Conservation (phyloP, 1,139 yeast species). For the Pichia sp. region DNA sequence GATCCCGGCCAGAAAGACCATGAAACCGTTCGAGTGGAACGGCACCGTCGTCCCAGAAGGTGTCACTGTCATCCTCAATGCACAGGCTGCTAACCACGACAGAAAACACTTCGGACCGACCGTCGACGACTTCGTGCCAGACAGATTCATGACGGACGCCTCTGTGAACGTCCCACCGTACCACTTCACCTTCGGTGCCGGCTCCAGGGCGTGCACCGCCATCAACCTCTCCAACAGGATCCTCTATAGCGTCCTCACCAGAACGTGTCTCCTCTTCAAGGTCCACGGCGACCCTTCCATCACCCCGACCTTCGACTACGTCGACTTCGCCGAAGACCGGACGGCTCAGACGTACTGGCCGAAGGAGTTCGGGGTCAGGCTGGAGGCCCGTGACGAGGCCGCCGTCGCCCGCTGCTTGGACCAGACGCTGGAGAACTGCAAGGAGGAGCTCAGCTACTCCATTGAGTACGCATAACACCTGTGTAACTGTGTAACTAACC, state of each 20-base stretch:
- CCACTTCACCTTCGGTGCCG: slow-evolving; percentile 27
- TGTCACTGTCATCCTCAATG: slow-evolving; percentile 56
- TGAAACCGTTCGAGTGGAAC: slow-evolving; percentile 42
- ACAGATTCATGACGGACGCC: slow-evolving; percentile 45
- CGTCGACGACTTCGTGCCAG: slow-evolving; percentile 53
- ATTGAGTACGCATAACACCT: slow-evolving; percentile 13
- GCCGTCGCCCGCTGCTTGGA: slow-evolving; percentile 14
- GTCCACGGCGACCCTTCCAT: slow-evolving; percentile 9
- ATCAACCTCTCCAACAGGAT: slow-evolving; percentile 23
- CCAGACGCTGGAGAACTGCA: slow-evolving; percentile 8
- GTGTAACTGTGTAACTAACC: too few species aligned
- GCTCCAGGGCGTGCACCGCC: slow-evolving; percentile 26
- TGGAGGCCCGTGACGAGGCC: slow-evolving; percentile 17
- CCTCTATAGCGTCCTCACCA: slow-evolving; percentile 18
- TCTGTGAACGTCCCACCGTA: slow-evolving; percentile 21
- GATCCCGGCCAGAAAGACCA: slow-evolving; percentile 56
- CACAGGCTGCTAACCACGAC: slow-evolving; percentile 68
- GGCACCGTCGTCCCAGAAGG: slow-evolving; percentile 47
- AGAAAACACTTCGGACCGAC: slow-evolving; percentile 36
- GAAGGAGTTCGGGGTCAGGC: slow-evolving; percentile 18
- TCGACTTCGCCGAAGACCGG: slow-evolving; percentile 23
- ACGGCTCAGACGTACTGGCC: slow-evolving; percentile 27
- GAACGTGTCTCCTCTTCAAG: slow-evolving; percentile 21
- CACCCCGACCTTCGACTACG: slow-evolving; percentile 19
- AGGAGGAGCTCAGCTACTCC: slow-evolving; percentile 18